Conservation (phyloP, 2,329 filamentous ascomycete genomes). For the Aureobasidium sp. region DNA sequence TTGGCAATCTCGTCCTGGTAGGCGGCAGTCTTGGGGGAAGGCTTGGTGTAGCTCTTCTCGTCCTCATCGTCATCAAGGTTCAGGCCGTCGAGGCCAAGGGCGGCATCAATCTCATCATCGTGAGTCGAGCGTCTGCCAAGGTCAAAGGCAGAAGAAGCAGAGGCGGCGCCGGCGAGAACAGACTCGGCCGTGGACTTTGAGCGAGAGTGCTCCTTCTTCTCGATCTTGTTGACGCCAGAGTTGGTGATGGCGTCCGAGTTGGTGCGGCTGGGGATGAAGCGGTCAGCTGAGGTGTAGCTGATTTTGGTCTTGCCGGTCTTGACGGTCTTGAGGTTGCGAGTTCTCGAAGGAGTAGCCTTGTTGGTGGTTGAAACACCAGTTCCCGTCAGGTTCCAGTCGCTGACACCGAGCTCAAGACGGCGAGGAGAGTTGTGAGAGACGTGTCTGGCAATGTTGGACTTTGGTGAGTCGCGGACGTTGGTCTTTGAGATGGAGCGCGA, state of each 20-base stretch:
- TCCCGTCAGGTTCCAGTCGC: constrained; percentile 83
- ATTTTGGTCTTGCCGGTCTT: constrained; percentile 59
- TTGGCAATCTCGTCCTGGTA: constrained; percentile 87
- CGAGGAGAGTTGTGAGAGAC: constrained; percentile 59
- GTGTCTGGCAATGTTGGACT: constrained; percentile 70
- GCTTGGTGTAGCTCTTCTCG: constrained; percentile 58
- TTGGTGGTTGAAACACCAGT: constrained; percentile 52
- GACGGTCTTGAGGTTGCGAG: constrained; percentile 30
- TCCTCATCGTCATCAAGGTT: constrained; percentile 65
- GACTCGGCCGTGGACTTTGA: constrained; percentile 65
- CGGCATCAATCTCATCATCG: constrained; percentile 54
- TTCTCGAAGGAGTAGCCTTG: constrained; percentile 37
- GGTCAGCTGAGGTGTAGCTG: constrained; percentile 54
- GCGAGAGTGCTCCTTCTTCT: constrained; percentile 59
- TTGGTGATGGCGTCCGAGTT: constrained; percentile 84
- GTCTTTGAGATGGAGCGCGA: constrained; percentile 58
- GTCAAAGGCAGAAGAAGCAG: constrained; percentile 48
- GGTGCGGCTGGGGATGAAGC: constrained; percentile 90
- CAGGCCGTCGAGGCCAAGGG: constrained; percentile 66
- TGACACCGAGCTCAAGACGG: constrained; percentile 82
- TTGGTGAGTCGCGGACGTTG: constrained; percentile 75
- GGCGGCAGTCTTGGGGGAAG: constrained; percentile 77
- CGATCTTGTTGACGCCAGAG: constrained; percentile 73
- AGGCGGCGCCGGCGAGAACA: constrained; percentile 61
- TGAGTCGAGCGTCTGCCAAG: constrained; percentile 51